Conservation (phyloP, 371 early-diverging fungal species). For the Coemansia sp. region DNA sequence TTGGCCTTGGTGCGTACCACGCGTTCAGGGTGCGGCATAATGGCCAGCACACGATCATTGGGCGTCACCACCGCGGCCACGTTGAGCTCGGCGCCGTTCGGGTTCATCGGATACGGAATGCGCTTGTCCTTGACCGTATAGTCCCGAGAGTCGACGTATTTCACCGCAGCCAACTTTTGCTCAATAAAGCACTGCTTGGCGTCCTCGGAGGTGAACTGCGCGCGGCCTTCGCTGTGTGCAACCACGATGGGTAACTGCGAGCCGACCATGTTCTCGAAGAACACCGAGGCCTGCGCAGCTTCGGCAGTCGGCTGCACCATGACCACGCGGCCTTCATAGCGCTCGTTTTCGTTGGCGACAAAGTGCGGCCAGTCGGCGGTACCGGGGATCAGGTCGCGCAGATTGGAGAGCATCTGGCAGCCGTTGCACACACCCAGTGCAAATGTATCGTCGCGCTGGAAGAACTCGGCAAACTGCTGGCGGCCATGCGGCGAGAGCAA, state of each 20-base stretch:
- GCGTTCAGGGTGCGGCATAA: conserved; percentile 99
- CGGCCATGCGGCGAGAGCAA: conserved; percentile 70
- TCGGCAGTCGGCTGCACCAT: conserved; percentile 60
- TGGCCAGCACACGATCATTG: conserved; percentile 85
- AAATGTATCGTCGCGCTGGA: conserved; percentile 85
- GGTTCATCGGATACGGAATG: conserved; percentile 88
- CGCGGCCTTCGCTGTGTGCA: conserved; percentile 96
- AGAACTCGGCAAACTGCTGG: conserved; percentile 77
- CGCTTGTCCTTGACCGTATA: conserved; percentile 23
- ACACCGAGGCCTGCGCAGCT: conserved; percentile 50
- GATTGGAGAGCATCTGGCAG: conserved; percentile 91
- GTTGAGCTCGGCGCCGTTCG: conserved; percentile 89
- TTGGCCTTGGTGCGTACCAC: conserved; percentile 79
- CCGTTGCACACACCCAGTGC: conserved; percentile 97
- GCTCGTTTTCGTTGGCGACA: conserved; percentile 83
- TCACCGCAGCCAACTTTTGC: conserved; percentile 60
- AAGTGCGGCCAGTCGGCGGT: conserved; percentile 87
- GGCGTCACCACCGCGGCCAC: conserved; percentile 80
- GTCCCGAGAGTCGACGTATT: conserved; percentile 75
- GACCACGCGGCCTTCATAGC: conserved; percentile 91
- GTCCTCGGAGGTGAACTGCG: conserved; percentile 62
- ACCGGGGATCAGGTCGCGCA: conserved; percentile 79
- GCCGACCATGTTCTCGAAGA: conserved; percentile 89
- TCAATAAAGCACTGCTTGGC: conserved; percentile 53
- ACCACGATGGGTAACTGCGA: conserved; percentile 90